Conservation (phyloP, 306 rosid species). For the Glycine latifolia region DNA sequence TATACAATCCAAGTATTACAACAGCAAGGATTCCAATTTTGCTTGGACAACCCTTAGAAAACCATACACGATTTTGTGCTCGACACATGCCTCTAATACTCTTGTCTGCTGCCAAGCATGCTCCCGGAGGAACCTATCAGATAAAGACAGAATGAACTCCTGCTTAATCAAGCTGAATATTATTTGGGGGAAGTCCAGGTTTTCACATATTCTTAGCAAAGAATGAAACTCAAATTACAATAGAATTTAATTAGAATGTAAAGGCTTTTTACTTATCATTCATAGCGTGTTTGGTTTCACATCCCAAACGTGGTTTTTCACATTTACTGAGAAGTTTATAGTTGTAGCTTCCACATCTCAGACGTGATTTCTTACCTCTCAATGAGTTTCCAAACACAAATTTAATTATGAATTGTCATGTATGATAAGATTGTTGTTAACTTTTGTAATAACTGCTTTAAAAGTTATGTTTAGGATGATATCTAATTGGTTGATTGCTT, state of each 20-base stretch:
- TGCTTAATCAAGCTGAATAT: no score
- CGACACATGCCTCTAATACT: conserved; percentile 47
- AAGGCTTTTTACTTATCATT: no score
- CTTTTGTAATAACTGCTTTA: background rate
- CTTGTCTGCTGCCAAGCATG: conserved; percentile 61
- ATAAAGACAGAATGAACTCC: background rate
- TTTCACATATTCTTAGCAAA: no score
- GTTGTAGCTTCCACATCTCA: no score
- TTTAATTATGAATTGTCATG: no score
- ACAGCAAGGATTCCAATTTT: conserved; percentile 71
- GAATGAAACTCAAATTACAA: background rate
- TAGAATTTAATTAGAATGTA: background rate
- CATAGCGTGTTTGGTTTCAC: no score
- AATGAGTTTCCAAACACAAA: no score
- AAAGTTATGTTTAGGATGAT: no score
- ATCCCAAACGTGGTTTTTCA: no score
- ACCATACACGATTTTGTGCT: conserved; percentile 60
- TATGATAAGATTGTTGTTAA: background rate
- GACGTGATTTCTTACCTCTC: no score
- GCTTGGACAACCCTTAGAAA: conserved; percentile 77
- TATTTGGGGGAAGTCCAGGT: no score
- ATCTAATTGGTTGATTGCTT: background rate
- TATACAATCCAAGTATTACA: conserved; percentile 65
- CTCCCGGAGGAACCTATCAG: conserved; percentile 73
- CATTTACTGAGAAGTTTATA: no score